These are phyloP conservation scores for Plasmopara halstedii DNA, from an alignment of 352 stramenopile species.

Conservation along the genomic window DNA sequence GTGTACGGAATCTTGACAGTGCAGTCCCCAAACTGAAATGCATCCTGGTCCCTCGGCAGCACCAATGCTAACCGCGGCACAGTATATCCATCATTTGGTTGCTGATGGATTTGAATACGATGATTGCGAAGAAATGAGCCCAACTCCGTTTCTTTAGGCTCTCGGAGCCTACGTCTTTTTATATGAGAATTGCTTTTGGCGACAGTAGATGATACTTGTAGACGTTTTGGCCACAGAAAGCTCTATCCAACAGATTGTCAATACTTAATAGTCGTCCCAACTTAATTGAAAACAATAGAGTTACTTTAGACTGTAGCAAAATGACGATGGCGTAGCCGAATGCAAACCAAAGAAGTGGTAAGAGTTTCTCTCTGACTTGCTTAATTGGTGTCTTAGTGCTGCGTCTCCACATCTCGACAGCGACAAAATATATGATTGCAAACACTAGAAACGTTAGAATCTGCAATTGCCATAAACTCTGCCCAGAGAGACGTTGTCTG, in stretches of 20 bases:
- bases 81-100: constrained; percentile 12
- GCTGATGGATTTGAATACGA: constrained; percentile 29
- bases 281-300: neutral
- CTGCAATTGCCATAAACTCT: constrained; percentile 5
- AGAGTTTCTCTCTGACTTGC: constrained; percentile 22
- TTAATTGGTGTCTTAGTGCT: constrained; percentile 4
- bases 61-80: constrained; percentile 31
- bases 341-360: constrained; percentile 48
- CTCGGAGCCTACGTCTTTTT: constrained; percentile 6
- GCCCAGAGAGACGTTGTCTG: constrained; percentile 6
- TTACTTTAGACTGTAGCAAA: constrained; percentile 34
- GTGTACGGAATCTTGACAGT: constrained; percentile 41
- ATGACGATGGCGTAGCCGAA: constrained; percentile 42
- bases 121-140: constrained; percentile 31
- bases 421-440: constrained; percentile 3
- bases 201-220: constrained; percentile 18
- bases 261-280: constrained; percentile 1
- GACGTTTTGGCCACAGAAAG: constrained; percentile 46
- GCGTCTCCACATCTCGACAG: constrained; percentile 3
- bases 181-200: neutral
- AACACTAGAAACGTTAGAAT: constrained; percentile 3
- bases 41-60: constrained; percentile 31
- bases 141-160: constrained; percentile 16
- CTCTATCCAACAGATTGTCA: constrained; percentile 12
- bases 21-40: constrained; percentile 41